Conservation (phyloP, 352 stramenopile species). For the Phytophthora lateralis region DNA sequence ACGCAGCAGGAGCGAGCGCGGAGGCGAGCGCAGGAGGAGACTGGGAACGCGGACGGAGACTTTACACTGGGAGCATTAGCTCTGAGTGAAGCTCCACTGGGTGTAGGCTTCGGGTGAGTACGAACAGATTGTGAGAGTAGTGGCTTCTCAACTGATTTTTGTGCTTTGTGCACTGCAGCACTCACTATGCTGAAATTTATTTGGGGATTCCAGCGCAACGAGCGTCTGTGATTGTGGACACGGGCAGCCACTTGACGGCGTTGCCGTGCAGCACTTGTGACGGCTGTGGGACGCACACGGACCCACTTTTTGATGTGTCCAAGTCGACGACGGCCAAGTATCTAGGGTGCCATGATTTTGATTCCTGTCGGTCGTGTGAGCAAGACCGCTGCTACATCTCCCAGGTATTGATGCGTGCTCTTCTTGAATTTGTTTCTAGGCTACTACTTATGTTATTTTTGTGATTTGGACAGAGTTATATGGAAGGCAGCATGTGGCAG, state of each 20-base stretch:
- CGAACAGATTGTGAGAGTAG: background rate
- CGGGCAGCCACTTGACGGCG: constrained; percentile 80
- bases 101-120: constrained; percentile 69
- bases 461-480: constrained; percentile 62
- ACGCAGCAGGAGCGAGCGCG: constrained; percentile 59
- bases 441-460: background rate
- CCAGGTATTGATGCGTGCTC: constrained; percentile 46
- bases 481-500: constrained; percentile 89
- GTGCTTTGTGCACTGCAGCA: constrained; percentile 44
- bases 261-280: constrained; percentile 73
- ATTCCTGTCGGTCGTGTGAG: constrained; percentile 56
- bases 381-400: constrained; percentile 74
- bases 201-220: constrained; percentile 78
- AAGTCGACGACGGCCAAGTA: constrained; percentile 84
- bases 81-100: constrained; percentile 66
- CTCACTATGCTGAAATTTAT: constrained; percentile 86
- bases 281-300: constrained; percentile 75
- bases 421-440: background rate
- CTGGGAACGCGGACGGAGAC: constrained; percentile 8
- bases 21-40: constrained; percentile 35
- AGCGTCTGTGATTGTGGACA: constrained; percentile 88
- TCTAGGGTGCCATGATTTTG: constrained; percentile 60
- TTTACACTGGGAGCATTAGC: constrained; percentile 40
- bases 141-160: background rate
- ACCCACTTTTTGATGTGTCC: constrained; percentile 69